Base-by-base conservation (phyloP, 306 rosid species). In the Hylodesmum podocarpum region DNA sequence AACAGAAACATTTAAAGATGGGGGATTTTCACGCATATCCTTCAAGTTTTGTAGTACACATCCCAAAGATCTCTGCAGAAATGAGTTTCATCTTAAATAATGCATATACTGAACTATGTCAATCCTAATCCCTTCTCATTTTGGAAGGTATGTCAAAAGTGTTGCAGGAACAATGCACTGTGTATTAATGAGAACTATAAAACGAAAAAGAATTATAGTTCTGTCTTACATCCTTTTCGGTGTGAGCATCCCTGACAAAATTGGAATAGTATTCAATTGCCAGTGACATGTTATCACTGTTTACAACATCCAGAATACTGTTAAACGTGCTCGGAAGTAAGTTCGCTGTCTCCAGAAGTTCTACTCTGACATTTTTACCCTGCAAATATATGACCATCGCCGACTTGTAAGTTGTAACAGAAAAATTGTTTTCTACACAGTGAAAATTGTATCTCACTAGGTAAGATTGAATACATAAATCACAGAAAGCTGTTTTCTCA, bases 341-440 rank as follows among this genome's bases (percentile, higher is more conserved):
- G 77, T 80, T 89, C 75, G 97, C 96, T 11, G 93, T 91, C 89
- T 90, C 98, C 75, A 94, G 33, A 79, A 94, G 97, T 80, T 94
- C 98, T 46, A 69, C 36, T 81, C 96, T 84, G 57, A 91, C 97
- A 79, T 90, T 86, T 72, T 86, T 83, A 40, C 98, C 98, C 98
- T 94, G 86, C 51, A 83, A 51, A 71, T 19, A 78, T 43, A 75
- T n/a, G 80, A 59, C 21, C 54, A 41, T 15, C 14, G 57, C 16
- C 43, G 75, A 53, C 46, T 62, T 41, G 41, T 44, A 65, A 53
- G 39, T 62, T 41, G 41, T 44, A 65, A 59, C 15, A 36, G 0
- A 39, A 50, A 18, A 51, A 66, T 16, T 28, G 47, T 15, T 16
- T 25, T 21, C 37, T 21, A 8, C 19, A 81, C 1, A 10, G 64